phyloP scores from a whole-genome alignment of 148 eudicot genomes.

The Vaccinium macrocarpon region DNA sequence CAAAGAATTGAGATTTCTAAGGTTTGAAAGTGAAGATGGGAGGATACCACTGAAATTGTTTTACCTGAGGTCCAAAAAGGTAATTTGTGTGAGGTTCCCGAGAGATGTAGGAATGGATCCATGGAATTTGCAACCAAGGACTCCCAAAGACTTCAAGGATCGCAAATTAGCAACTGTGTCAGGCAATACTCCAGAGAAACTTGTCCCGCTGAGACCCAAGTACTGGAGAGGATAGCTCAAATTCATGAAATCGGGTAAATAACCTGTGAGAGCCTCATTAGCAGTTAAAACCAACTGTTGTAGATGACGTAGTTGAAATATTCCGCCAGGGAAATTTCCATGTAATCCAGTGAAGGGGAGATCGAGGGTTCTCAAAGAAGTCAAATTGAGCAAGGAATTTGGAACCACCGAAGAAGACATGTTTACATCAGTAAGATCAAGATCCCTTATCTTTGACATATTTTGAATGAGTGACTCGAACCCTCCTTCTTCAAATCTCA shows the following conservation, averaged over 20 bases:
- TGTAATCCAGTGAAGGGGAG: background rate
- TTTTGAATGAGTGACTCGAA: background rate
- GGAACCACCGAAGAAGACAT: background rate
- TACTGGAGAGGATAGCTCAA: background rate
- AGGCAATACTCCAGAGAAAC: background rate
- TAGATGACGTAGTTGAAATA: constrained; percentile 22
- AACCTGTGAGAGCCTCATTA: background rate
- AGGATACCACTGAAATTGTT: background rate
- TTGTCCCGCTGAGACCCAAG: background rate
- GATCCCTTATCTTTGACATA: background rate
- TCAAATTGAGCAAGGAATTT: background rate
- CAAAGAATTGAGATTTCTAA: background rate
- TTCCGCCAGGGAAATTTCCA: constrained; percentile 18
- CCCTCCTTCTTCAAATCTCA: background rate
- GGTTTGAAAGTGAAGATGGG: background rate
- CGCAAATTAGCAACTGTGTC: background rate
- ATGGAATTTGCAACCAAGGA: background rate
- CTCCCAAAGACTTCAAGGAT: background rate
- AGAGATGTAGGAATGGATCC: constrained; percentile 1
- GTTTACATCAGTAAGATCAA: background rate
- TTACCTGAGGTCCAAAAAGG: background rate
- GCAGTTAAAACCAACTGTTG: background rate
- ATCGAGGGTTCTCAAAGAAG: constrained; percentile 7
- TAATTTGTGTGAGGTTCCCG: background rate
- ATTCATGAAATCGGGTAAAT: background rate